Evolutionary conservation across 768 basidiomycete species (phyloP).

Genomic region (Mycena haematopus): DNA sequence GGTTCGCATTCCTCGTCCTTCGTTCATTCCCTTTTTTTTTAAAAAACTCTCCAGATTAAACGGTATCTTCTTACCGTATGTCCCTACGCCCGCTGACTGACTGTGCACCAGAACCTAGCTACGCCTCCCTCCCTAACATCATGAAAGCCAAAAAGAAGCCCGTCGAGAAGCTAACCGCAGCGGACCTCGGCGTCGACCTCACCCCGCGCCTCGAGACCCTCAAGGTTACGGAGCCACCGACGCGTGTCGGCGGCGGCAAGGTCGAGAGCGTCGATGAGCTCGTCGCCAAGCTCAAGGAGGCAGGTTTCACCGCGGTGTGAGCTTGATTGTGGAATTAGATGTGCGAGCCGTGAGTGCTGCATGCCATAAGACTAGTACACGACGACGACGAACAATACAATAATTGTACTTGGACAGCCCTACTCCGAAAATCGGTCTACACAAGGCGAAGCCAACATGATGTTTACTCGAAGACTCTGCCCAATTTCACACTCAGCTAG

Average conservation of each 20-base stretch:
- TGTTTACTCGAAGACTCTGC: no score
- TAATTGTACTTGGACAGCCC: not conserved
- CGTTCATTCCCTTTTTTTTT: constrained; percentile 3
- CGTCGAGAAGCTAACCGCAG: constrained; percentile 79
- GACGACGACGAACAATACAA: not conserved
- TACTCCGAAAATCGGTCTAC: not conserved
- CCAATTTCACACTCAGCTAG: no score
- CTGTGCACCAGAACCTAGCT: constrained; percentile 78
- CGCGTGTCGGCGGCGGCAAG: constrained; percentile 91
- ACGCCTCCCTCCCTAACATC: constrained; percentile 95
- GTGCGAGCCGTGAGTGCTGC: not conserved
- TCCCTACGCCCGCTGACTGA: not conserved
- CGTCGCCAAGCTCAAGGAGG: constrained; percentile 87
- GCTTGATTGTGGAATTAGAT: not conserved
- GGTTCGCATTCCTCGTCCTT: constrained; percentile 61
- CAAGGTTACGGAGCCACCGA: constrained; percentile 88
- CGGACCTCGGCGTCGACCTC: constrained; percentile 85
- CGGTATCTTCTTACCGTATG: constrained; percentile 47
- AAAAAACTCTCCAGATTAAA: not conserved
- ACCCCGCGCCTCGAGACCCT: constrained; percentile 84
- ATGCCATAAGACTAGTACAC: not conserved
- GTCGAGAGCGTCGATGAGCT: constrained; percentile 91
- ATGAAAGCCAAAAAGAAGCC: constrained; percentile 99
- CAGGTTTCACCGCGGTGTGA: constrained; percentile 60
- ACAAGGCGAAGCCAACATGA: no score